Percentiles rank a stretch among this genome's conserved stretches.
Evolutionary conservation across 805 yeast genomes (phyloP).

Genomic region (Wickerhamiella cacticola): DNA sequence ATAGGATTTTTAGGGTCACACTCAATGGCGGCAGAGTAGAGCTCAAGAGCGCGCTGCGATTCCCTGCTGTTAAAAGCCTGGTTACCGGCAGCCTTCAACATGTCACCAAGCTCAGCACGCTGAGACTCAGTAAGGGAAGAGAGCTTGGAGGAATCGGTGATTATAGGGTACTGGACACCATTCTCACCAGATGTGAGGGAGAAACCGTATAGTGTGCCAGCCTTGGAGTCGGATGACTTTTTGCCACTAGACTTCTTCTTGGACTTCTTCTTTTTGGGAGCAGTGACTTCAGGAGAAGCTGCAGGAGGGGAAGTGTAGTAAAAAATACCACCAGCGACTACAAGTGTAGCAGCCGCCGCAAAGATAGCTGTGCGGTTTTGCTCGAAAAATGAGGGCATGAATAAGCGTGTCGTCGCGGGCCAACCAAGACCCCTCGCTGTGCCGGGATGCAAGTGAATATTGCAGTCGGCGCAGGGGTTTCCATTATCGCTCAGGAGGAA

Average conservation of each 20-base stretch:
- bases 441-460: too few species aligned
- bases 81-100: slow-evolving; percentile 86
- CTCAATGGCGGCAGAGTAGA: slow-evolving; percentile 65
- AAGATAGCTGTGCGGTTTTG: slow-evolving; percentile 52
- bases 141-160: slow-evolving; percentile 23
- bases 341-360: slow-evolving; percentile 51
- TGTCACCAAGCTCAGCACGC: slow-evolving; percentile 46
- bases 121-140: slow-evolving; percentile 20
- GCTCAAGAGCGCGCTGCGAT: slow-evolving; percentile 62
- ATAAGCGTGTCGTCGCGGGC: not conserved
- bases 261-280: slow-evolving; percentile 38
- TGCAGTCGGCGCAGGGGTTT: too few species aligned
- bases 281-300: slow-evolving; percentile 16
- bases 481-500: too few species aligned
- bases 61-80: slow-evolving; percentile 57
- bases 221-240: slow-evolving; percentile 14
- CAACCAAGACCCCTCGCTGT: too few species aligned
- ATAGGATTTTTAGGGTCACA: slow-evolving; percentile 67
- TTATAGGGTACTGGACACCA: slow-evolving; percentile 29
- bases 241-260: slow-evolving; percentile 29
- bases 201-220: slow-evolving; percentile 22
- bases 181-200: slow-evolving; percentile 19
- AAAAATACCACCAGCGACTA: slow-evolving; percentile 53
- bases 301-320: slow-evolving; percentile 29
- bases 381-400: slow-evolving; percentile 30